Evolutionary conservation across 179 eudicot species (phyloP).

Genomic region (Camellia oleifera): DNA sequence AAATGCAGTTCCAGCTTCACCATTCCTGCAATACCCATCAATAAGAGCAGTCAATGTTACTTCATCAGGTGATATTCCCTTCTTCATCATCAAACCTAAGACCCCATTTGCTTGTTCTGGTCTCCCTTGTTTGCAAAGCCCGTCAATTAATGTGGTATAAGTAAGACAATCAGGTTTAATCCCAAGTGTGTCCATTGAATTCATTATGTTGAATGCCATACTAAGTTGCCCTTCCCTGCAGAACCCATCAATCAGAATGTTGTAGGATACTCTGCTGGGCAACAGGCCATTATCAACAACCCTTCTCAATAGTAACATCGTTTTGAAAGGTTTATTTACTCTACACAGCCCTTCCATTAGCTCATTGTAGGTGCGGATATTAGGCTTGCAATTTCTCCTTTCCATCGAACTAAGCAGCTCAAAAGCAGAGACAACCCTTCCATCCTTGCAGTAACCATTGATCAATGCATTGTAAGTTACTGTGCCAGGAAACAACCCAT

Average conservation of each 20-base stretch:
- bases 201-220: slow-evolving; percentile 26
- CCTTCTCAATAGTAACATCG: slow-evolving; percentile 25
- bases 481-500: slow-evolving; percentile 24
- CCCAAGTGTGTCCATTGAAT: slow-evolving; percentile 18
- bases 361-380: slow-evolving; percentile 32
- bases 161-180: slow-evolving; percentile 26
- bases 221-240: slow-evolving; percentile 26
- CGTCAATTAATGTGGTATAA: slow-evolving; percentile 20
- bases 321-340: slow-evolving; percentile 25
- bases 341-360: slow-evolving; percentile 32
- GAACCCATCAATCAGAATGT: slow-evolving; percentile 29
- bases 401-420: slow-evolving; percentile 33
- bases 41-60: slow-evolving; percentile 32
- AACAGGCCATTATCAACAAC: slow-evolving; percentile 21
- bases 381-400: slow-evolving; percentile 28
- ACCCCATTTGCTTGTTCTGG: slow-evolving; percentile 27
- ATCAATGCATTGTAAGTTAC: slow-evolving; percentile 32
- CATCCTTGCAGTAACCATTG: slow-evolving; percentile 34
- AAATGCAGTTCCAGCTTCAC: slow-evolving; percentile 22
- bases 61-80: slow-evolving; percentile 31
- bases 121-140: slow-evolving; percentile 28
- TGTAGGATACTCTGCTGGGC: slow-evolving; percentile 29
- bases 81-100: slow-evolving; percentile 25
- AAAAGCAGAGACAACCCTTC: slow-evolving; percentile 29
- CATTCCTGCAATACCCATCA: slow-evolving; percentile 24